phyloP scores from a whole-genome alignment of 140 eudicot species.

The Anethum foeniculum region DNA sequence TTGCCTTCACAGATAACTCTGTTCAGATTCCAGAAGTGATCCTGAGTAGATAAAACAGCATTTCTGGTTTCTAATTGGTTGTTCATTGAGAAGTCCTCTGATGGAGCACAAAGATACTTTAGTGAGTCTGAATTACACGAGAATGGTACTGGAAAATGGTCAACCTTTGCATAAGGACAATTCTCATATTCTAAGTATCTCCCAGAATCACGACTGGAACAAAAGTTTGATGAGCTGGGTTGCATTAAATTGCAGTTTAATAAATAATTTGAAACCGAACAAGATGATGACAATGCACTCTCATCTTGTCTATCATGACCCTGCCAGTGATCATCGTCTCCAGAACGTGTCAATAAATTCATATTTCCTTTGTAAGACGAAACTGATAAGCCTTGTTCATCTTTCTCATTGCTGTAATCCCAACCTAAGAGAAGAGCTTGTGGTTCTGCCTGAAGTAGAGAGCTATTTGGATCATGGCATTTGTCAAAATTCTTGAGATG shows the following conservation, averaged over 20 bases:
- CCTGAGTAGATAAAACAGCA: slow-evolving; percentile 16
- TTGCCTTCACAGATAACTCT: slow-evolving; percentile 15
- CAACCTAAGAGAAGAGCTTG: slow-evolving; percentile 40
- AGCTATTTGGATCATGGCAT: slow-evolving; percentile 20
- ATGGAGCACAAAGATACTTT: slow-evolving; percentile 18
- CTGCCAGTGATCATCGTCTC: slow-evolving; percentile 21
- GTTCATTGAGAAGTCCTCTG: slow-evolving; percentile 22
- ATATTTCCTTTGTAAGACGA: slow-evolving; percentile 7
- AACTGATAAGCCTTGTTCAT: slow-evolving; percentile 20
- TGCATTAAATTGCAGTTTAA: slow-evolving; percentile 4
- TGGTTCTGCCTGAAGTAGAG: slow-evolving; percentile 28
- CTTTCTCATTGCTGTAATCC: slow-evolving; percentile 27
- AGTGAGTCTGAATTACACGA: slow-evolving; percentile 20
- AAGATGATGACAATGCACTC: slow-evolving; percentile 12
- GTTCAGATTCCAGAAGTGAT: slow-evolving; percentile 19
- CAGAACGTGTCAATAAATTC: slow-evolving; percentile 20
- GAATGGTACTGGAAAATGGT: slow-evolving; percentile 20
- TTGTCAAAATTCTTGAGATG: slow-evolving; percentile 22
- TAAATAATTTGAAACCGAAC: slow-evolving; percentile 13
- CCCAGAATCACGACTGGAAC: slow-evolving; percentile 15
- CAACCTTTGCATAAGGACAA: slow-evolving; percentile 7
- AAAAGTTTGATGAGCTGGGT: slow-evolving; percentile 11
- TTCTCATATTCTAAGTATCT: slow-evolving; percentile 19
- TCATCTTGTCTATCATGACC: slow-evolving; percentile 14
- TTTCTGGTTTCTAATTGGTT: slow-evolving; percentile 10